A percentile compares a stretch with the other conserved stretches of the same genome.
These are phyloP conservation scores for Naganishia antarctica DNA, from an alignment of 768 basidiomycete genomes.

Conservation along the genomic window DNA sequence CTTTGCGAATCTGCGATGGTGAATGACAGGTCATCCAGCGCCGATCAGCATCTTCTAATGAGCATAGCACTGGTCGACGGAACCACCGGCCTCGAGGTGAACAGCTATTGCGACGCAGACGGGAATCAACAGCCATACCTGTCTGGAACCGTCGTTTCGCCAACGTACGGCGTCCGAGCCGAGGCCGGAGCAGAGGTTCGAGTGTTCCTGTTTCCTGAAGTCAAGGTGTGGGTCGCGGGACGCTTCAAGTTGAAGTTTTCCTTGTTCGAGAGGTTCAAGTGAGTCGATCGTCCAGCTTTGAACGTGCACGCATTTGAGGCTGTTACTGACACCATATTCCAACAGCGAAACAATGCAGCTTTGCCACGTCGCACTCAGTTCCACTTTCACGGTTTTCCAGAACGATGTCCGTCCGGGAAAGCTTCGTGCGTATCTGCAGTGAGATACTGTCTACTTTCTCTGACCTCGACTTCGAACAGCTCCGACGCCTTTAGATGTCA, in stretches of 20 bases:
- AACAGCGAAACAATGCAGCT: not conserved
- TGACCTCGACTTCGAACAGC: not conserved
- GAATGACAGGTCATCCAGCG: not conserved
- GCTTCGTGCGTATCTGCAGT: not conserved
- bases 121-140: slow-evolving; percentile 1
- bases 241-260: slow-evolving; percentile 1
- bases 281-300: not conserved
- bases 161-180: not conserved
- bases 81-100: not conserved
- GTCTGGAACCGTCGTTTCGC: not conserved
- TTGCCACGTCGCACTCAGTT: slow-evolving; percentile 1
- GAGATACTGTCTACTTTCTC: not conserved
- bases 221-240: slow-evolving; percentile 5
- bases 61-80: not conserved
- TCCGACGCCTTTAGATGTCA: not conserved
- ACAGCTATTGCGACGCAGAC: not conserved
- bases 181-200: not conserved
- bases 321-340: no score
- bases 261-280: slow-evolving; percentile 2
- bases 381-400: not conserved
- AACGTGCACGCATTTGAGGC: not conserved
- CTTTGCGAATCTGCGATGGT: no score
- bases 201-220: slow-evolving; percentile 2
- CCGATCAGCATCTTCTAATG: not conserved
- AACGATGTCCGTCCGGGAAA: not conserved